These are phyloP conservation scores for Hymenoscyphus fraxineus DNA, from an alignment of 2,329 filamentous ascomycete species.

Conservation along the genomic window DNA sequence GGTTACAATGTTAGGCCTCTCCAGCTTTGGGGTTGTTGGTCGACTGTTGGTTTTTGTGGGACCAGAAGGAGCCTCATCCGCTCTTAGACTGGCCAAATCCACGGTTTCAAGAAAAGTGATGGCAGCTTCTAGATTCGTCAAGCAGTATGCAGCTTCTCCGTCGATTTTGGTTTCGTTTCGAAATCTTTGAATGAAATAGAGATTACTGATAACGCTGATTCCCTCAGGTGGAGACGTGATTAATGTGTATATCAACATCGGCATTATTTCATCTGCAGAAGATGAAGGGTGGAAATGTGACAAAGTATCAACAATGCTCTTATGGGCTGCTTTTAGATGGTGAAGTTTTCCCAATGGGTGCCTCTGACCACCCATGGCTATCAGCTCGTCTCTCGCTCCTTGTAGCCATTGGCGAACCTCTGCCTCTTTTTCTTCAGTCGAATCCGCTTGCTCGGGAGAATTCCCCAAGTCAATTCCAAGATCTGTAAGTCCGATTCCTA, in stretches of 20 bases:
- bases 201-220: conserved; percentile 86
- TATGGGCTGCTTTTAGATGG: conserved; percentile 82
- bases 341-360: conserved; percentile 90
- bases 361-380: conserved; percentile 79
- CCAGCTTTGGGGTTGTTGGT: conserved; percentile 44
- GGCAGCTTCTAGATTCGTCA: conserved; percentile 92
- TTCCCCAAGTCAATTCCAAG: conserved; percentile 72
- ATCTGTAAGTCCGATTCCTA: conserved; percentile 85
- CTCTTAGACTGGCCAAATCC: conserved; percentile 81
- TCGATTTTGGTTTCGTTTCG: conserved; percentile 81
- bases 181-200: conserved; percentile 92
- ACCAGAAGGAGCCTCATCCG: conserved; percentile 70
- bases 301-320: conserved; percentile 86
- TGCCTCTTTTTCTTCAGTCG: conserved; percentile 55
- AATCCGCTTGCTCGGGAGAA: conserved; percentile 51
- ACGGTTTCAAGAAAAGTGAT: conserved; percentile 95
- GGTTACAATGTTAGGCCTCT: conserved; percentile 30
- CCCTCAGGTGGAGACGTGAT: conserved; percentile 85
- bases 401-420: conserved; percentile 72
- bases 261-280: conserved; percentile 94
- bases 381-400: conserved; percentile 66
- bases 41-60: conserved; percentile 54
- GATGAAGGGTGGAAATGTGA: conserved; percentile 69
- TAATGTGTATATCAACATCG: conserved; percentile 91
- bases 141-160: conserved; percentile 90